Evolutionary conservation across 192 early-diverging fungal genomes (phyloP).

Genomic region (Ramicandelaber brevisporus): DNA sequence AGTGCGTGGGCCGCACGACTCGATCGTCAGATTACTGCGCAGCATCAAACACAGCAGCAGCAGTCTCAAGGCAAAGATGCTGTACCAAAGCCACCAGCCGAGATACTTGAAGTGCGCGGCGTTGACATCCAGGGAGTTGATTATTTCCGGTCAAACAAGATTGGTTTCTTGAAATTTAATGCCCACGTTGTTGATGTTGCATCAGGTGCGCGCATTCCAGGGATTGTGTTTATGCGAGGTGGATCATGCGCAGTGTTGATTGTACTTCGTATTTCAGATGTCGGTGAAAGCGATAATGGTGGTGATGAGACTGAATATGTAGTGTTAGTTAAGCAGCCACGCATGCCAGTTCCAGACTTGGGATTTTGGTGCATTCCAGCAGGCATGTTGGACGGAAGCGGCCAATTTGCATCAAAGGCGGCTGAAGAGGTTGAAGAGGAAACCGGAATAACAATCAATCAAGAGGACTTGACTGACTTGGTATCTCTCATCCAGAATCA

Average conservation of each 20-base stretch:
- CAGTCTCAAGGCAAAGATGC: no score
- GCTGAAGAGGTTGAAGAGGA: slow-evolving; percentile 50
- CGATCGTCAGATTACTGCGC: no score
- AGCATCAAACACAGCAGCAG: no score
- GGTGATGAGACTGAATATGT: slow-evolving; percentile 23
- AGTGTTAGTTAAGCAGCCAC: slow-evolving; percentile 33
- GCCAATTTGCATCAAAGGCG: slow-evolving; percentile 37
- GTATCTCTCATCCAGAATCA: slow-evolving; percentile 12
- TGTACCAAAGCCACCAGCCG: no score
- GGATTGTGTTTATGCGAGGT: slow-evolving; percentile 44
- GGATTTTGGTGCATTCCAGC: slow-evolving; percentile 37
- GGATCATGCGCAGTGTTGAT: slow-evolving; percentile 40
- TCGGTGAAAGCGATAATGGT: no score
- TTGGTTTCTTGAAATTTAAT: slow-evolving; percentile 43
- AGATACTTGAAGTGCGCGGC: no score
- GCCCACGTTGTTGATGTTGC: slow-evolving; percentile 30
- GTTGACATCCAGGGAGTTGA: slow-evolving; percentile 36
- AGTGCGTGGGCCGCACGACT: no score
- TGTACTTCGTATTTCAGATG: slow-evolving; percentile 22
- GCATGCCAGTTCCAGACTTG: slow-evolving; percentile 29
- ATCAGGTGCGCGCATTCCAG: slow-evolving; percentile 24
- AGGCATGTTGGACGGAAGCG: slow-evolving; percentile 44
- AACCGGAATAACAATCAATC: slow-evolving; percentile 29
- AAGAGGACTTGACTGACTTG: slow-evolving; percentile 28
- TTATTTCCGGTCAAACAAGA: slow-evolving; percentile 19